Evolutionary conservation across 306 rosid genomes (phyloP).

Genomic region (Medicago lupulina): DNA sequence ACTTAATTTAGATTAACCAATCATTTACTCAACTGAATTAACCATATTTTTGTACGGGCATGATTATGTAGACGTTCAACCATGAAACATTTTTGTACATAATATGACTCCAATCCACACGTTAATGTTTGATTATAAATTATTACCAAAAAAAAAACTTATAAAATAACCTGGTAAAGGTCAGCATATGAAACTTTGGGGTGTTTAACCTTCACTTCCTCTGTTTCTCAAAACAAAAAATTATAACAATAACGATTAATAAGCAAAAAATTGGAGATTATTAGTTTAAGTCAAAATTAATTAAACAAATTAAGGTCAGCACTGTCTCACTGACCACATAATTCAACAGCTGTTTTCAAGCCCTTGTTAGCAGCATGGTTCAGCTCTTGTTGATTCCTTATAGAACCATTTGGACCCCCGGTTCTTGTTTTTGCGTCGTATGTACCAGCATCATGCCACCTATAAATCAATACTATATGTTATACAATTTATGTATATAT

Average conservation of each 20-base stretch:
- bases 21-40: too few species aligned
- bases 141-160: too few species aligned
- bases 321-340: slow-evolving; percentile 60
- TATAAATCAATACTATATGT: slow-evolving; percentile 20
- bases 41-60: too few species aligned
- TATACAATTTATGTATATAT: background rate
- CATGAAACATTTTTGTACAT: too few species aligned
- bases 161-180: slow-evolving; percentile 64
- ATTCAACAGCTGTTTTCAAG: slow-evolving; percentile 61
- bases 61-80: too few species aligned
- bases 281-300: too few species aligned
- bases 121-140: too few species aligned
- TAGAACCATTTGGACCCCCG: slow-evolving; percentile 92
- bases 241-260: background rate
- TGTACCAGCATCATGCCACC: slow-evolving; percentile 96
- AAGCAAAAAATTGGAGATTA: background rate
- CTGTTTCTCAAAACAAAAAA: slow-evolving; percentile 41
- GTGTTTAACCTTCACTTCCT: slow-evolving; percentile 73
- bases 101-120: too few species aligned
- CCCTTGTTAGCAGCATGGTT: slow-evolving; percentile 69
- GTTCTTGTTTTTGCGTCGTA: slow-evolving; percentile 64
- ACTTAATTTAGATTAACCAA: too few species aligned
- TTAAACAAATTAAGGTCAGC: background rate
- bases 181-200: slow-evolving; percentile 78
- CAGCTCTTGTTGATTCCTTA: slow-evolving; percentile 60